Percentiles rank a stretch among this genome's conserved stretches.
phyloP scores from a whole-genome alignment of 164 flowering plant species.

The Vitis vinifera region ASM3070453v1 NC_081811.1:6635001-6635500 shows the following conservation, averaged over 20 bases:
- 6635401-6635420: too few relatives aligned
- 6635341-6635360: neutral
- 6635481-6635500: neutral
- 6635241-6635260: constrained; percentile 88
- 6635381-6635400: too few relatives aligned
- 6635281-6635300: neutral
- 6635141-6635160: neutral
- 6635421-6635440: too few relatives aligned
- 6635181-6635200: constrained; percentile 70
- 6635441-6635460: too few relatives aligned
- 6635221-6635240: constrained; percentile 98
- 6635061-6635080: constrained; percentile 92
- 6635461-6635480: neutral
- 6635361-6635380: neutral
- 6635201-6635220: constrained; percentile 87
- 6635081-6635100: constrained; percentile 44
- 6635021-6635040: constrained; percentile 84
- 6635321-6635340: neutral
- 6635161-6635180: neutral
- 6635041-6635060: constrained; percentile 68
- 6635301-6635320: neutral
- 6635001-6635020: constrained; percentile 69
- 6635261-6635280: constrained; percentile 22
- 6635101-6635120: constrained; percentile 8
- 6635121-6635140: neutral